Evolutionary conservation across 2,329 filamentous ascomycete species (phyloP), one percentile per base, ranked within the genome.

Genomic region (Sphaerulina musiva): DNA sequence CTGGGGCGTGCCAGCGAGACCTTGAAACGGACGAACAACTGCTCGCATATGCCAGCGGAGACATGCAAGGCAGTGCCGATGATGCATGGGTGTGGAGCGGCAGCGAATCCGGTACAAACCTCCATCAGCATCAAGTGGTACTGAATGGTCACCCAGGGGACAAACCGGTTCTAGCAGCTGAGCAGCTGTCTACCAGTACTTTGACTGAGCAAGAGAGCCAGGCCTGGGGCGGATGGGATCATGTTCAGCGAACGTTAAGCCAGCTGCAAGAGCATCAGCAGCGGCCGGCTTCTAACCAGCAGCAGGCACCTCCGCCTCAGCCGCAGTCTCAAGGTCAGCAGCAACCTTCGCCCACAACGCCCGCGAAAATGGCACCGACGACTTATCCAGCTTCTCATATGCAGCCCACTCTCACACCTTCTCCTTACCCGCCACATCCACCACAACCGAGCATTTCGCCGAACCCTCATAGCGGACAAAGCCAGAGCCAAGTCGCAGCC

Each of bases 201-300:
- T 39, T 63, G 29, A 57, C 59, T 0, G 61, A 67, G 43, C 64
- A 61, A 23, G 66, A 69, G 50, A 57, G 56, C 43, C 75, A 78
- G 50, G 84, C 87, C 45, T 95, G 89, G 88, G 83, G 84, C 48
- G 88, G 87, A 2, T 96, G 91, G 91, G 81, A 82, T 20, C 80
- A 81, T 57, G 75, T 95, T 11, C 85, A 93, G 64, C 76, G 78
- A 51, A 76, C 81, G 20, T 74, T 87, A 3, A 74, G 78, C 14
- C 75, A 78, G 40, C 70, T 89, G 34, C 69, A 76, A 63, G 76
- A 70, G 9, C 74, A 79, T 51, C 71, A 74, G 57, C 76, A 70
- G 49, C 53, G 46, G 2, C 26, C n/a, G 6, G 20, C 48, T 14
- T 12, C 48, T 6, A 40, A 38, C 39, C 60, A 56, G 14, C 60